These are phyloP conservation scores for Phytophthora niederhauseri DNA, from an alignment of 352 stramenopile genomes.

Conservation along the genomic window DNA sequence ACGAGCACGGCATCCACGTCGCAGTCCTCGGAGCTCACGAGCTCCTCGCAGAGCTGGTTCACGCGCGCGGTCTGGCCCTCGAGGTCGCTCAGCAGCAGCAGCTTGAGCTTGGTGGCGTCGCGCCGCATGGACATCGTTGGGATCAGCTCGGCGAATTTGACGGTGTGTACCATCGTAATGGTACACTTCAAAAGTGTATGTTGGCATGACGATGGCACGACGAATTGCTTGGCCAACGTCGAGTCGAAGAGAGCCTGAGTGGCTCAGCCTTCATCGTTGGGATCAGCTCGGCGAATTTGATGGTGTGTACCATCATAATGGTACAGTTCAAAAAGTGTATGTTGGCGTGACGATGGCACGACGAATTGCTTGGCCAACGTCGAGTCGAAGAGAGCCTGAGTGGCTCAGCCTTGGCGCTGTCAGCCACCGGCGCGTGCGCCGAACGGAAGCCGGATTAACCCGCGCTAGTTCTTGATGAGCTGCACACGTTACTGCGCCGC, in stretches of 20 bases:
- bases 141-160: too few relatives aligned
- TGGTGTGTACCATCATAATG: too few relatives aligned
- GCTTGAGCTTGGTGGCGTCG: conserved; percentile 54
- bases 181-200: background rate
- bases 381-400: background rate
- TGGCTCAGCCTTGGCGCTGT: too few relatives aligned
- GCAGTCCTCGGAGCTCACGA: conserved; percentile 69
- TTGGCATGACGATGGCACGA: background rate
- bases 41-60: conserved; percentile 78
- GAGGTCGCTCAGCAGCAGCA: conserved; percentile 79
- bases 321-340: background rate
- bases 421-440: conserved; percentile 5
- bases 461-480: conserved; percentile 11
- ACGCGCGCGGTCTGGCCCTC: conserved; percentile 66
- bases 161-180: conserved; percentile 15
- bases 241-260: background rate
- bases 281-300: too few relatives aligned
- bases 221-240: background rate
- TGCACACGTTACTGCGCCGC: conserved; percentile 15
- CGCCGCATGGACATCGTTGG: conserved; percentile 14
- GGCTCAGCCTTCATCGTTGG: too few relatives aligned
- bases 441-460: conserved; percentile 13
- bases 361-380: background rate
- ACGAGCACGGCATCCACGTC: conserved; percentile 83
- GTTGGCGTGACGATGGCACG: background rate